Conservation (phyloP, 805 yeast species). For the Starmera pachycereana region DNA sequence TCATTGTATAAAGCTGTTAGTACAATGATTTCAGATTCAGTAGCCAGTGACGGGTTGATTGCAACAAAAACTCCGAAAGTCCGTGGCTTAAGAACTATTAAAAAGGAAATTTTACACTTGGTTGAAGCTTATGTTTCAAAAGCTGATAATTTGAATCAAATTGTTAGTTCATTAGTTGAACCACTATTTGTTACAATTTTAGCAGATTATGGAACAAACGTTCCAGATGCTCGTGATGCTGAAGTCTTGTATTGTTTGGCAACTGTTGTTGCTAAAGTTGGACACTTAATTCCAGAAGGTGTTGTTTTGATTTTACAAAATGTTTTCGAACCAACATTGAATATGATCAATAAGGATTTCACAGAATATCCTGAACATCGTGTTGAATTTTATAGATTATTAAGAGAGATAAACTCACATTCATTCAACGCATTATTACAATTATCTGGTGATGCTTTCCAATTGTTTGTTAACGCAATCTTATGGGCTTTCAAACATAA, state of each 20-base stretch:
- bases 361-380: constrained; percentile 97
- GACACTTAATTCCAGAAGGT: constrained; percentile 80
- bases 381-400: constrained; percentile 85
- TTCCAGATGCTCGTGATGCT: constrained; percentile 96
- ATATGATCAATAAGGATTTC: constrained; percentile 92
- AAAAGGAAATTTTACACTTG: constrained; percentile 84
- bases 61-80: constrained; percentile 95
- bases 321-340: constrained; percentile 89
- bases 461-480: constrained; percentile 83
- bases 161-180: constrained; percentile 72
- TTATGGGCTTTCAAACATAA: constrained; percentile 98
- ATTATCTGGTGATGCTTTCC: constrained; percentile 87
- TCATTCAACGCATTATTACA: constrained; percentile 81
- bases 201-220: constrained; percentile 80
- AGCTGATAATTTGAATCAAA: constrained; percentile 75
- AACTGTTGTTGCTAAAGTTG: constrained; percentile 79
- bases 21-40: constrained; percentile 70
- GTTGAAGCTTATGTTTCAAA: constrained; percentile 81
- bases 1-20: constrained; percentile 84
- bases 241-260: constrained; percentile 95
- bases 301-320: constrained; percentile 79
- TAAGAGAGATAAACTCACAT: constrained; percentile 77
- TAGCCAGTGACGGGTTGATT: constrained; percentile 69
- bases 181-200: constrained; percentile 78
- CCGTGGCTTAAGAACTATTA: constrained; percentile 90